phyloP scores from a whole-genome alignment of 164 flowering plant genomes.

The Malania oleifera region DNA sequence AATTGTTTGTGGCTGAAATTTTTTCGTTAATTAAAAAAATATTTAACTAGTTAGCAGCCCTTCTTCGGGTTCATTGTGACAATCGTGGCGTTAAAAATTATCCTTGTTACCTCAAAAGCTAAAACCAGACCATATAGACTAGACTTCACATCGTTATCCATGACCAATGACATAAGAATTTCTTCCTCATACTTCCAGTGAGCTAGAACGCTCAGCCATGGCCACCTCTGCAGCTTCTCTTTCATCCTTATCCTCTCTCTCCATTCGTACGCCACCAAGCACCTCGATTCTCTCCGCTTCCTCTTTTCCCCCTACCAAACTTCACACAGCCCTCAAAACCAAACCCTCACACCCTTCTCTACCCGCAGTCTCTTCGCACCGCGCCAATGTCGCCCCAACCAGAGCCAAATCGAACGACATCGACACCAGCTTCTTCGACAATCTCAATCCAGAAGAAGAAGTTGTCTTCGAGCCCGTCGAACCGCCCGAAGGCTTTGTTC shows the following conservation, averaged over 20 bases:
- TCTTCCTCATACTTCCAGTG: too few species aligned
- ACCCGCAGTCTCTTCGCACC: constrained; percentile 10
- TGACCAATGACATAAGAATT: too few species aligned
- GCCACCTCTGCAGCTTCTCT: constrained; percentile 27
- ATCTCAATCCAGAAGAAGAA: constrained; percentile 42
- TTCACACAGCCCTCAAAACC: constrained; percentile 13
- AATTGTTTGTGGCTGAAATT: too few species aligned
- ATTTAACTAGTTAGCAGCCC: too few species aligned
- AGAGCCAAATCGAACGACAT: constrained; percentile 29
- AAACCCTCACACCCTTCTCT: constrained; percentile 11
- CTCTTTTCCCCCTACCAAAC: neutral
- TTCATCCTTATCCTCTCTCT: constrained; percentile 28
- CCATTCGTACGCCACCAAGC: constrained; percentile 6
- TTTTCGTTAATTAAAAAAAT: too few species aligned
- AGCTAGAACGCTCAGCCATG: constrained; percentile 12
- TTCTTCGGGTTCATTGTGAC: too few species aligned
- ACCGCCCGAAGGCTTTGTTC: constrained; percentile 56
- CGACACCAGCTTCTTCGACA: constrained; percentile 59
- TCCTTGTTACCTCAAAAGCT: too few species aligned
- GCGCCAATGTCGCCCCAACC: constrained; percentile 10
- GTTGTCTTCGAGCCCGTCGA: constrained; percentile 38
- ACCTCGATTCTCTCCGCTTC: neutral
- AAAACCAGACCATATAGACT: too few species aligned
- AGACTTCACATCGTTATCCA: too few species aligned
- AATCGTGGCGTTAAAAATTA: too few species aligned